Evolutionary conservation across 306 rosid genomes (phyloP).

Genomic region (Cucurbita argyrosperma): DNA sequence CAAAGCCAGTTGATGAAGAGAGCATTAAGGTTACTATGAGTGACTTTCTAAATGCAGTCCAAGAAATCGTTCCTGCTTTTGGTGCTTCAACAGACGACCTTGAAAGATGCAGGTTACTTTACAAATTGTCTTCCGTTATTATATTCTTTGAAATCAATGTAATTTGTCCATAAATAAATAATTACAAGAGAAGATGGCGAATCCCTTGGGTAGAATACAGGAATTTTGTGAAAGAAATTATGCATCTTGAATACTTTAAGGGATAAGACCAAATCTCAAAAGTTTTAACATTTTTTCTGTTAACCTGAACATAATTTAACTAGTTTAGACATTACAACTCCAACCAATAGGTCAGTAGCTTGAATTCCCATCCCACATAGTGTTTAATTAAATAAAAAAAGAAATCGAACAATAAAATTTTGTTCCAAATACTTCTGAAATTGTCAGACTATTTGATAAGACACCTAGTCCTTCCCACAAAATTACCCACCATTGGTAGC

Average conservation of each 20-base stretch:
- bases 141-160: not conserved
- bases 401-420: not conserved
- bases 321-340: no score
- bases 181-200: not conserved
- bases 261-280: not conserved
- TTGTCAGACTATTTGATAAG: not conserved
- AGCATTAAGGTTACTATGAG: conserved; percentile 77
- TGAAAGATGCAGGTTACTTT: conserved; percentile 76
- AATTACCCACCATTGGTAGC: not conserved
- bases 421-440: not conserved
- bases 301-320: no score
- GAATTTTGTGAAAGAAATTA: not conserved
- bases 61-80: conserved; percentile 73
- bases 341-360: no score
- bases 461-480: not conserved
- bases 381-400: no score
- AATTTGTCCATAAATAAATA: not conserved
- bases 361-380: no score
- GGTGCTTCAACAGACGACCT: conserved; percentile 98
- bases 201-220: not conserved
- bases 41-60: conserved; percentile 80
- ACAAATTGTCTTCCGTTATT: not conserved
- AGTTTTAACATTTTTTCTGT: not conserved
- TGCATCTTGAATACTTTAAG: not conserved
- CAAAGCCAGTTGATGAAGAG: conserved; percentile 93